Conservation (phyloP, 192 early-diverging fungal genomes). For the Rhizophagus sp. region DNA sequence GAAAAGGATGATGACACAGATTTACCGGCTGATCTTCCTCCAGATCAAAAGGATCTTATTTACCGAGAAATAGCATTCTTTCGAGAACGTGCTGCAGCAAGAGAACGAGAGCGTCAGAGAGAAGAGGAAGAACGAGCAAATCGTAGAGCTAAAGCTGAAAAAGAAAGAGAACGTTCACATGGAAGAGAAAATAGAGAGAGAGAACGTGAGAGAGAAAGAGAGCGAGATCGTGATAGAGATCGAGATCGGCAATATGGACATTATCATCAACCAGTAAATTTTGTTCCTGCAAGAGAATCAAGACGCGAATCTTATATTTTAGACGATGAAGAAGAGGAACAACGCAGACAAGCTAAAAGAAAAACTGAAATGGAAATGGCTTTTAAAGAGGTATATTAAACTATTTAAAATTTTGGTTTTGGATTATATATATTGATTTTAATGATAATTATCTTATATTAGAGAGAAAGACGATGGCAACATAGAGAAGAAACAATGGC, state of each 20-base stretch:
- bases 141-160: conserved; percentile 28
- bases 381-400: conserved; percentile 35
- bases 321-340: conserved; percentile 46
- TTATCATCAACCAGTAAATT: conserved; percentile 37
- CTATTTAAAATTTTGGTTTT: not conserved
- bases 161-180: conserved; percentile 35
- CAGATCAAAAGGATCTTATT: conserved; percentile 61
- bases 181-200: conserved; percentile 37
- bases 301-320: conserved; percentile 31
- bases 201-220: conserved; percentile 27
- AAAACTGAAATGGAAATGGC: conserved; percentile 49
- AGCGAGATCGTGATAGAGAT: conserved; percentile 36
- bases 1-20: conserved; percentile 46
- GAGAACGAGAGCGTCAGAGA: conserved; percentile 52
- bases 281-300: conserved; percentile 45
- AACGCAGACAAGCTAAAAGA: conserved; percentile 44
- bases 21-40: conserved; percentile 48
- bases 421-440: not conserved
- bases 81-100: conserved; percentile 58
- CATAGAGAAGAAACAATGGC: conserved; percentile 51
- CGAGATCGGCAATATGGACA: conserved; percentile 33
- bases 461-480: conserved; percentile 71
- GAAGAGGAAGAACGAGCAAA: conserved; percentile 50
- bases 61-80: conserved; percentile 62
- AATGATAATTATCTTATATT: not conserved